Evolutionary conservation across 805 yeast genomes (phyloP), one percentile per base, ranked within the genome.

Genomic region (Candida insectorum): DNA sequence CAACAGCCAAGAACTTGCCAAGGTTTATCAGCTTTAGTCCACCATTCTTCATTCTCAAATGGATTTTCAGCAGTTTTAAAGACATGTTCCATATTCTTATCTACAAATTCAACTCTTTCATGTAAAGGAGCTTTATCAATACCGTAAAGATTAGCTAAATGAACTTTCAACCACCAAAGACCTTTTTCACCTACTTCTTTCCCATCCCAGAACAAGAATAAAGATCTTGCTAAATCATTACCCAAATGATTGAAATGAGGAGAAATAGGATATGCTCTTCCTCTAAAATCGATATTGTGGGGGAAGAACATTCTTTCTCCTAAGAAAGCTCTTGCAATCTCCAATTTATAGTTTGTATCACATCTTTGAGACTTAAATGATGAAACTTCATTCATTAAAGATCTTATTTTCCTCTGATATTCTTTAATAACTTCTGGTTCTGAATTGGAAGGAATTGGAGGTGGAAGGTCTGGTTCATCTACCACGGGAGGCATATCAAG

Each of bases 321-420:
- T 37, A 73, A 83, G 60, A 58, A 82, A 0, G 96, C 96, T 44
- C 97, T 73, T 0, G 98, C 97, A 52, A 93, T 87, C 58, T 93
- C 98, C 33, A 93, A 62, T 56, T 87, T 93, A 58, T 93, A 93
- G 56, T 93, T 91, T 42, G 85, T 71, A 58, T 89, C 97, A 64
- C 98, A 93, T 57, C 98, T 77, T 54, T 81, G 84, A 0, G 97
- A 89, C 57, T 93, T 78, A 41, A 73, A 69, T 15, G 81, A 67
- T 8, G 84, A 75, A 40, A 79, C 79, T 26, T 76, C 80, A 43
- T 78, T 75, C 14, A 79, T 69, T 6, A 75, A 48, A 23, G 65
- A 69, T 36, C 78, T 79, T 37, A 85, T 76, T 30, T 66, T 58
- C 17, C 77, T 66, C 45, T 79, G 79, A 75, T 93, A 85, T 30